Evolutionary conservation across 768 basidiomycete genomes (phyloP).

Genomic region (Rhizopogon vesiculosus): DNA sequence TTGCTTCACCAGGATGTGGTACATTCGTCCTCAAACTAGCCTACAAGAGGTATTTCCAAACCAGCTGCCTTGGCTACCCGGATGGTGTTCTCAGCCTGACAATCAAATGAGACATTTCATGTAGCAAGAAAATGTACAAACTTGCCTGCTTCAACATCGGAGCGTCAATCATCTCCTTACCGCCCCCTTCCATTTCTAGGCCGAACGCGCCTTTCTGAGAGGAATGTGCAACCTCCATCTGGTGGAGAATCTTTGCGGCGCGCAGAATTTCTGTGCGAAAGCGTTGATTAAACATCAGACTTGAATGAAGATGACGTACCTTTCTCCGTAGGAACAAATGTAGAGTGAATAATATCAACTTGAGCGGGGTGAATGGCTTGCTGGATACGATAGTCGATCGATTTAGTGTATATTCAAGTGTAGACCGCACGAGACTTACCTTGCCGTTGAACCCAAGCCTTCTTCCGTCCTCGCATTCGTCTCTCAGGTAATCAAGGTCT

Average conservation of each 20-base stretch:
- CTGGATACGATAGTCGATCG: conserved; percentile 32
- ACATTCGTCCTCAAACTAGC: conserved; percentile 8
- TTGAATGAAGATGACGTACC: conserved; percentile 36
- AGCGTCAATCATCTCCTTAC: conserved; percentile 84
- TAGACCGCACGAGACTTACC: conserved; percentile 31
- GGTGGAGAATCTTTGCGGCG: conserved; percentile 66
- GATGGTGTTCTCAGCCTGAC: conserved; percentile 48
- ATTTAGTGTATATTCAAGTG: background rate
- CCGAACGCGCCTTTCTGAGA: conserved; percentile 66
- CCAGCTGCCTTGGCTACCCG: conserved; percentile 50
- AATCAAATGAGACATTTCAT: background rate
- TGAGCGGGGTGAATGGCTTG: conserved; percentile 95
- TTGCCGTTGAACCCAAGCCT: conserved; percentile 90
- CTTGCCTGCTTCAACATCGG: conserved; percentile 83
- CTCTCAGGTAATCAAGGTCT: conserved; percentile 55
- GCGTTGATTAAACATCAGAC: background rate
- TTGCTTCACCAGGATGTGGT: background rate
- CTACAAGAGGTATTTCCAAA: conserved; percentile 43
- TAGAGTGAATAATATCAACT: conserved; percentile 68
- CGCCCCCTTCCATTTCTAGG: conserved; percentile 48
- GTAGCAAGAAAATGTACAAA: background rate
- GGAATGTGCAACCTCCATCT: conserved; percentile 56
- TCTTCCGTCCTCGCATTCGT: conserved; percentile 78
- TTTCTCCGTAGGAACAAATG: conserved; percentile 69
- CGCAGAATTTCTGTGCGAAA: conserved; percentile 60